Evolutionary conservation across 1,284 basidiomycete genomes (phyloP).

Genomic region (Caloboletus firmus): DNA sequence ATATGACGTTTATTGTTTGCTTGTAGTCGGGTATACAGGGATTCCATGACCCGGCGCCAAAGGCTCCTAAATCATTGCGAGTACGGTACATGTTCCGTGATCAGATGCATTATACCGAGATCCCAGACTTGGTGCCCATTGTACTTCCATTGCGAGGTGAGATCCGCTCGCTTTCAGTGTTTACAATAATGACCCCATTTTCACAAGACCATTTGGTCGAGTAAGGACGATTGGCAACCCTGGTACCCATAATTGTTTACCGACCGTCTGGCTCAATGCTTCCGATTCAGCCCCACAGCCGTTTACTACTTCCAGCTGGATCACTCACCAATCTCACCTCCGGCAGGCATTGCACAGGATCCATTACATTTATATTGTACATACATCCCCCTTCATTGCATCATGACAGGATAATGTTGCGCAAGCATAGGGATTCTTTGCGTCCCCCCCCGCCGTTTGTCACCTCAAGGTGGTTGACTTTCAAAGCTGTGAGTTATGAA

Average conservation of each 20-base stretch:
- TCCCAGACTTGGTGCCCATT: conserved; percentile 68
- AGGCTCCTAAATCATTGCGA: conserved; percentile 62
- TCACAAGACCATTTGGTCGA: conserved; percentile 32
- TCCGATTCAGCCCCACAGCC: conserved; percentile 1
- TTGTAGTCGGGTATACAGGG: conserved; percentile 65
- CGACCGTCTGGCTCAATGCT: conserved; percentile 4
- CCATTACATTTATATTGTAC: conserved; percentile 28
- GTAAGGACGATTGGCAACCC: conserved; percentile 8
- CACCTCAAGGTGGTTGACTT: conserved; percentile 10
- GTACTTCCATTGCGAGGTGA: conserved; percentile 77
- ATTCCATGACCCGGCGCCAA: conserved; percentile 75
- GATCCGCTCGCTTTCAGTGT: conserved; percentile 29
- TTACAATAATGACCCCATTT: conserved; percentile 13
- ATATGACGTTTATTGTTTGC: conserved; percentile 16
- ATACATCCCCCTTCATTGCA: conserved; percentile 27
- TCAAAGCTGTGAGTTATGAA: conserved; percentile 25
- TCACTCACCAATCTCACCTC: conserved; percentile 12
- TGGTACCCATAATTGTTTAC: conserved; percentile 1
- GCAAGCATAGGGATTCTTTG: conserved; percentile 13
- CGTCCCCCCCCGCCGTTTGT: conserved; percentile 6
- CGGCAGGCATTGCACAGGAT: conserved; percentile 19
- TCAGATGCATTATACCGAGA: conserved; percentile 70
- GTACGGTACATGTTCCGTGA: conserved; percentile 80
- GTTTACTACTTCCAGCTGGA: neutral
- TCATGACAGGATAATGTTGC: conserved; percentile 16